A percentile compares a stretch with the other conserved stretches of the same genome.
These are phyloP conservation scores for Hymenoscyphus salicellus DNA, from an alignment of 2,329 filamentous ascomycete genomes.

Conservation along the genomic window DNA sequence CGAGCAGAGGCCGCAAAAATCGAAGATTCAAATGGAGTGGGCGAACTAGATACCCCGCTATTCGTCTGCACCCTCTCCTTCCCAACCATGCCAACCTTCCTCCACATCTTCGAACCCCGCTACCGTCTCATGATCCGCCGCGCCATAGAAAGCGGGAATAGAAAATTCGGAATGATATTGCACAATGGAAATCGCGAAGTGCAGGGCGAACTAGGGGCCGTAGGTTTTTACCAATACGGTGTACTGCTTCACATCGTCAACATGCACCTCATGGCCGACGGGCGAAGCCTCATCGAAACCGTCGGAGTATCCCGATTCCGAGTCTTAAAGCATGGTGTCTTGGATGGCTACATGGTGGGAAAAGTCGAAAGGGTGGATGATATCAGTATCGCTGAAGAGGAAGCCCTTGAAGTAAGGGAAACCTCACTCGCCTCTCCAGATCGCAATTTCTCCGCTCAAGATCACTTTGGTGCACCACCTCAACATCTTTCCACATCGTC, in stretches of 20 bases:
- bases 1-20: constrained; percentile 51
- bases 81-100: constrained; percentile 77
- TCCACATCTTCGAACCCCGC: constrained; percentile 89
- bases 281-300: constrained; percentile 77
- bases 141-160: constrained; percentile 60
- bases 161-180: constrained; percentile 83
- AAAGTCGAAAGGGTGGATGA: constrained; percentile 76
- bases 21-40: constrained; percentile 55
- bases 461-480: constrained; percentile 24
- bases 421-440: constrained; percentile 33
- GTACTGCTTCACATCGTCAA: constrained; percentile 75
- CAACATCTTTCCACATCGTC: constrained; percentile 3
- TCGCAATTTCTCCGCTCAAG: constrained; percentile 20
- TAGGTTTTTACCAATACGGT: constrained; percentile 69
- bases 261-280: constrained; percentile 71
- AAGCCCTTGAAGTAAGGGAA: constrained; percentile 69
- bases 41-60: constrained; percentile 62
- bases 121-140: constrained; percentile 87
- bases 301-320: constrained; percentile 74
- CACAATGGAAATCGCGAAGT: constrained; percentile 54
- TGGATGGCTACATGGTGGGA: constrained; percentile 79
- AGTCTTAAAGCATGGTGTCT: constrained; percentile 58
- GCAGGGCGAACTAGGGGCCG: constrained; percentile 51
- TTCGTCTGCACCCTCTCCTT: constrained; percentile 83
- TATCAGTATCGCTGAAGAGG: constrained; percentile 77